A percentile compares a stretch with the other conserved stretches of the same genome.
phyloP scores from a whole-genome alignment of 2,329 filamentous ascomycete genomes.

The Colletotrichum agaves region DNA sequence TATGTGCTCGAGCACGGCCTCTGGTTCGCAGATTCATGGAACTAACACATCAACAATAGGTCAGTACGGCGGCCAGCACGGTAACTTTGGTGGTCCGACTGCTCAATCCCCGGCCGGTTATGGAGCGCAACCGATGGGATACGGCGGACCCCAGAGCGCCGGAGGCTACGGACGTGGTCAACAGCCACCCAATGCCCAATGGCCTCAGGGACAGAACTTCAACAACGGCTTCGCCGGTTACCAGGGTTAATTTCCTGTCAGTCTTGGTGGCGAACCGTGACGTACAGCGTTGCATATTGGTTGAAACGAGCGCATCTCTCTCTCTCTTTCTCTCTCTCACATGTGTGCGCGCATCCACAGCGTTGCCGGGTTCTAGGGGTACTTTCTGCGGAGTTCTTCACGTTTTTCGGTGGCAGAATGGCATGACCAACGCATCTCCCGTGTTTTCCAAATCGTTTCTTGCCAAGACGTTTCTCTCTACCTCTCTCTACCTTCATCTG shows the following conservation, averaged over 20 bases:
- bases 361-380: slow-evolving; percentile 32
- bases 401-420: slow-evolving; percentile 33
- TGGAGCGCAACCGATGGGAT: slow-evolving; percentile 75
- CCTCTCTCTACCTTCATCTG: slow-evolving; percentile 30
- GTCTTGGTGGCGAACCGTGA: slow-evolving; percentile 10
- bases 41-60: slow-evolving; percentile 49
- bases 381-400: slow-evolving; percentile 23
- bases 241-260: slow-evolving; percentile 59
- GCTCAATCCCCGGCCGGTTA: slow-evolving; percentile 71
- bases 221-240: slow-evolving; percentile 72
- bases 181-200: slow-evolving; percentile 66
- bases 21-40: not conserved
- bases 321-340: not conserved
- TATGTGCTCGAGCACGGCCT: slow-evolving; percentile 52
- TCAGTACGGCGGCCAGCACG: slow-evolving; percentile 73
- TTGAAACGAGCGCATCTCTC: slow-evolving; percentile 22
- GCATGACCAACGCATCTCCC: slow-evolving; percentile 31
- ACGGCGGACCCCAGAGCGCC: slow-evolving; percentile 78
- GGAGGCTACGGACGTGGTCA: slow-evolving; percentile 87
- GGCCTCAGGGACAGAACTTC: slow-evolving; percentile 67
- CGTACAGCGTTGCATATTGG: slow-evolving; percentile 12
- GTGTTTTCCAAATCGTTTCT: slow-evolving; percentile 35
- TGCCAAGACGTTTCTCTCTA: slow-evolving; percentile 30
- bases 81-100: slow-evolving; percentile 71
- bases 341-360: slow-evolving; percentile 19